phyloP scores from a whole-genome alignment of 2,329 filamentous ascomycete species.

The Cryphonectria nitschkei region DNA sequence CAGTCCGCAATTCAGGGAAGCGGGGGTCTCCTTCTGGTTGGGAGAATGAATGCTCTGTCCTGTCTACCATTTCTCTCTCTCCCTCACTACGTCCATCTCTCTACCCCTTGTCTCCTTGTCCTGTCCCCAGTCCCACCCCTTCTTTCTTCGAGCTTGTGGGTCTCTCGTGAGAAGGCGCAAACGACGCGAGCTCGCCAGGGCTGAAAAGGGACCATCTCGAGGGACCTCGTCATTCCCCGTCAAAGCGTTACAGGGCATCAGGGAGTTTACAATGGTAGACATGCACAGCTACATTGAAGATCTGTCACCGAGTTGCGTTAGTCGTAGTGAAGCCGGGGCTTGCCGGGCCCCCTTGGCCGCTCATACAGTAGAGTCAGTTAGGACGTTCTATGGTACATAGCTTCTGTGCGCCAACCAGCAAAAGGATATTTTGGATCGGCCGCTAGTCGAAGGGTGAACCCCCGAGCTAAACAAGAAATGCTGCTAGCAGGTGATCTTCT shows the following conservation, averaged over 20 bases:
- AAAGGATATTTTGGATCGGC: constrained; percentile 5
- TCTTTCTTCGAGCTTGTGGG: neutral
- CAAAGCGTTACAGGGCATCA: neutral
- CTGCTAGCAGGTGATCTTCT: neutral
- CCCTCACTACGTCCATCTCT: neutral
- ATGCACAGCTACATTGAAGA: neutral
- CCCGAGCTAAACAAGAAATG: neutral
- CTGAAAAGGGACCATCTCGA: neutral
- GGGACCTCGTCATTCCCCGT: neutral
- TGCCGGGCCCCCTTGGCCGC: neutral
- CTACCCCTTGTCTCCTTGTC: neutral
- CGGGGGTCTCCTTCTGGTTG: no score
- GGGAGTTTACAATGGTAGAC: neutral
- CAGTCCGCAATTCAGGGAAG: no score
- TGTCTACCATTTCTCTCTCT: neutral
- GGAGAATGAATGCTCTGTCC: neutral
- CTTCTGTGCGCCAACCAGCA: neutral
- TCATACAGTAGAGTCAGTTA: neutral
- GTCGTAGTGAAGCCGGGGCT: neutral
- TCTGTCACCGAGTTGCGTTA: constrained; percentile 1
- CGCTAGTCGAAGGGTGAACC: neutral
- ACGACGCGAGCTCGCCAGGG: neutral
- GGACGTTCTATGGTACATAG: neutral
- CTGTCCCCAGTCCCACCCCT: no score
- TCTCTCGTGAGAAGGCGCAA: neutral